phyloP scores from a whole-genome alignment of 148 eudicot species.

The Cornus suecica region DNA sequence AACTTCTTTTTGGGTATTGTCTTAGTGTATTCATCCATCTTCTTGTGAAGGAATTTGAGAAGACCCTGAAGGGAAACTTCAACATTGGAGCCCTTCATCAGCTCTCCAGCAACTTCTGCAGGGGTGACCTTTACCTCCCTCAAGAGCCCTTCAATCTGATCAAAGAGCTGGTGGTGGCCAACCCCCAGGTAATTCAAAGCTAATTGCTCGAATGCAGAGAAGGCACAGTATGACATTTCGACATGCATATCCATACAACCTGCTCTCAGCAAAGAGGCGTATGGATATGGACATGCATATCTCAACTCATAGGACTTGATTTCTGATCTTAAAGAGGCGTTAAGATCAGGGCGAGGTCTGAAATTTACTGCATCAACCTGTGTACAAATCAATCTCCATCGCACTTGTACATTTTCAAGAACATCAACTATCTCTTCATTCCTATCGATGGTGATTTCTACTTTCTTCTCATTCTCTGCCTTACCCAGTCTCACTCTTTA shows the following conservation, averaged over 20 bases:
- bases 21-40: neutral
- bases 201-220: conserved; percentile 15
- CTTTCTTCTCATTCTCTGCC: neutral
- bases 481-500: conserved; percentile 13
- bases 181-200: conserved; percentile 18
- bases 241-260: conserved; percentile 13
- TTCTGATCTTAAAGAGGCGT: conserved; percentile 11
- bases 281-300: conserved; percentile 9
- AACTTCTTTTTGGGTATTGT: neutral
- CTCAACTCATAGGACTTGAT: conserved; percentile 14
- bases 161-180: conserved; percentile 1
- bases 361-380: neutral
- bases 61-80: neutral
- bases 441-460: conserved; percentile 8
- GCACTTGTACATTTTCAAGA: conserved; percentile 8
- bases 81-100: conserved; percentile 9
- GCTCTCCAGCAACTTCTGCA: conserved; percentile 15
- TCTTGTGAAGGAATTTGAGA: conserved; percentile 3
- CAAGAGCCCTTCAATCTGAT: conserved; percentile 11
- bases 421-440: conserved; percentile 11
- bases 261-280: conserved; percentile 10
- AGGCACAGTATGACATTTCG: conserved; percentile 18
- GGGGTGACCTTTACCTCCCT: conserved; percentile 1
- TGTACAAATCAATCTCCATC: conserved; percentile 11
- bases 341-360: neutral